Evolutionary conservation across 805 yeast genomes (phyloP).

Genomic region (Debaryomyces hansenii): DNA sequence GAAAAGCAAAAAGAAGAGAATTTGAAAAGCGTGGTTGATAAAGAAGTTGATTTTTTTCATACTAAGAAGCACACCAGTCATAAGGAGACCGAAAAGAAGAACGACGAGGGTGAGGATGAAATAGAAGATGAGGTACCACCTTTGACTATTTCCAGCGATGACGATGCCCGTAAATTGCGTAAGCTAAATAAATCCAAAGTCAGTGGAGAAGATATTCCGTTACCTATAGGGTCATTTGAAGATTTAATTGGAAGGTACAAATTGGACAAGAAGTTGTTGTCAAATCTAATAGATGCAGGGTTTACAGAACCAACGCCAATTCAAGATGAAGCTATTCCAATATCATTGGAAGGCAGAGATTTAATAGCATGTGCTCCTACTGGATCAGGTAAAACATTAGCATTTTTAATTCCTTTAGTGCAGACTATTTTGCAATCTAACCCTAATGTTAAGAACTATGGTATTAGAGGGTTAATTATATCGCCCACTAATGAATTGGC

Average conservation of each 20-base stretch:
- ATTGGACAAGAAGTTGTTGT: conserved; percentile 55
- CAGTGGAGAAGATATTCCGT: conserved; percentile 82
- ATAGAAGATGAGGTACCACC: conserved; percentile 35
- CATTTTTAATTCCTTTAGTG: conserved; percentile 80
- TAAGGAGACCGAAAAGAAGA: conserved; percentile 13
- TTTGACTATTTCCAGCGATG: conserved; percentile 47
- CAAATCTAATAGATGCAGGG: conserved; percentile 65
- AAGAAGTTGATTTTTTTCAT: conserved; percentile 83
- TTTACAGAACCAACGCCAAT: conserved; percentile 90
- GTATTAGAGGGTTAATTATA: conserved; percentile 73
- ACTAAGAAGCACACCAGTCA: conserved; percentile 42
- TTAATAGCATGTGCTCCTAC: conserved; percentile 95
- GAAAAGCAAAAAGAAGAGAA: conserved; percentile 36
- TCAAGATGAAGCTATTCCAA: conserved; percentile 88
- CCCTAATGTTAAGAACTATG: conserved; percentile 36
- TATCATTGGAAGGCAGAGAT: conserved; percentile 67
- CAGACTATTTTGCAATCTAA: conserved; percentile 42
- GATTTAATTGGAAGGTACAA: conserved; percentile 72
- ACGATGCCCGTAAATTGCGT: conserved; percentile 64
- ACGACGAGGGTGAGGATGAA: conserved; percentile 28
- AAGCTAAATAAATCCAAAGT: conserved; percentile 65
- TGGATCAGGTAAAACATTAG: conserved; percentile 96
- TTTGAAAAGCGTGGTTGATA: conserved; percentile 54
- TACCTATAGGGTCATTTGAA: conserved; percentile 87
- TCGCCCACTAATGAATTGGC: conserved; percentile 97